Evolutionary conservation across 352 stramenopile genomes (phyloP), one percentile per base, ranked within the genome.

Genomic region (Phytophthora colocasiae): DNA sequence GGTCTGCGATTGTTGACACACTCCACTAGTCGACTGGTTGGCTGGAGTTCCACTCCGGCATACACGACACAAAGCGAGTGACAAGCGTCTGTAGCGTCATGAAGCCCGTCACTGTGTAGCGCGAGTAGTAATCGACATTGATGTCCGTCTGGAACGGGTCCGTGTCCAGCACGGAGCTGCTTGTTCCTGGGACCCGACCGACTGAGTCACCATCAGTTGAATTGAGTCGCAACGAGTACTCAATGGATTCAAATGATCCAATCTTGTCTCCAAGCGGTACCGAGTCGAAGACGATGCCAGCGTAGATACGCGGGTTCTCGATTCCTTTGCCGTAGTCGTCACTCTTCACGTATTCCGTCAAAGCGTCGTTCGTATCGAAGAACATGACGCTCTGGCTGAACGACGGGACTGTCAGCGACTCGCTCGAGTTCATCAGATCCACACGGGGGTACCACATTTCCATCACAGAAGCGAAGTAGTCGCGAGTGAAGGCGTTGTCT

Each of bases 1-100:
- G 2, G 78, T 61, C 36, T 85, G 63, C 2, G 64, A 52, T 26
- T 67, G 66, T 54, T 89, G 80, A 52, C 82, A 91, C 14, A 50
- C 48, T 10, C 75, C 81, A 14, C 66, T 77, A 14, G 74, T 89
- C 7, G 55, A 74, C 49, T 85, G 72, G 1, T 49, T 78, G 15
- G 47, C 32, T 0, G 72, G n/a, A 29, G 52, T 84, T 63, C 80
- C 80, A 89, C 39, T 79, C 61, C 0, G 81, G 79, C 69, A 87
- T 80, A 41, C 81, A 90, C 19, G 67, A 77, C 19, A 84, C 72
- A 58, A 90, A 90, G 9, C 80, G 71, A 17, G 79, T 85, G 14
- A 90, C 77, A 14, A 88, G 76, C 24, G 81, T 90, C 59, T 90
- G 77, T 27, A 90, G 65, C 24, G 81, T 83, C 71, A 87, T 83